A percentile compares a stretch with the other conserved stretches of the same genome.
These are phyloP conservation scores for Fusarium armeniacum DNA, from an alignment of 2,329 filamentous ascomycete genomes.

Conservation along the genomic window DNA sequence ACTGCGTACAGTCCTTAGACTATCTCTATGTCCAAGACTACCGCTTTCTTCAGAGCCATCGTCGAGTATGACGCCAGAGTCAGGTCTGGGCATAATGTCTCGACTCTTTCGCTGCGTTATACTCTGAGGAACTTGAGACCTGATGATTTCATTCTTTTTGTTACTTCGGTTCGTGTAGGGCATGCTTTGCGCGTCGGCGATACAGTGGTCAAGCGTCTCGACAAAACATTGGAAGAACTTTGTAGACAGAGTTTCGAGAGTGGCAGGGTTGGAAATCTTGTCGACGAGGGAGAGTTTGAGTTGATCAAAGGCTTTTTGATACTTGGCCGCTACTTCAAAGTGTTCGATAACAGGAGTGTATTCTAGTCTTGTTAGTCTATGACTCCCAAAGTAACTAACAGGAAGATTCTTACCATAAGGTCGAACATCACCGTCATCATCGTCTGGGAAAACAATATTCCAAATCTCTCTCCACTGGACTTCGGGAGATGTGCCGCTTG, in stretches of 20 bases:
- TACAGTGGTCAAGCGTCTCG: constrained; percentile 57
- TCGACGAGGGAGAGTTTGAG: constrained; percentile 55
- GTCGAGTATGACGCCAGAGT: constrained; percentile 58
- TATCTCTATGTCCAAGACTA: constrained; percentile 52
- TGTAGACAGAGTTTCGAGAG: constrained; percentile 56
- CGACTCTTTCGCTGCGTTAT: constrained; percentile 46
- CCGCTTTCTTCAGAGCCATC: constrained; percentile 58
- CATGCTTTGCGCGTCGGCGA: constrained; percentile 54
- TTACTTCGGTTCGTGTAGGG: constrained; percentile 60
- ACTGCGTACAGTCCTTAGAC: constrained; percentile 50
- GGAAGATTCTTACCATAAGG: constrained; percentile 47
- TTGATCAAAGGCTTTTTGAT: constrained; percentile 53
- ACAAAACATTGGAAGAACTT: constrained; percentile 60
- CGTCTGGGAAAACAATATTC: constrained; percentile 60
- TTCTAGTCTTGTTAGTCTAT: constrained; percentile 47
- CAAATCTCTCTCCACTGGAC: constrained; percentile 60
- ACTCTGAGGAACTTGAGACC: constrained; percentile 37
- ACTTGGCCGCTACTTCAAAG: constrained; percentile 56
- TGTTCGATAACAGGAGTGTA: constrained; percentile 60
- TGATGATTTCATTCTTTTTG: constrained; percentile 54
- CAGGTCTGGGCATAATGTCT: constrained; percentile 52
- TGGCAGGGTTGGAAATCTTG: constrained; percentile 56
- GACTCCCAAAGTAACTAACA: accelerated
- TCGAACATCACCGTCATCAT: constrained; percentile 54
- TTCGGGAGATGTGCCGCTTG: constrained; percentile 56